Evolutionary conservation across 169 alveolate genomes (phyloP).

Genomic region (Eimeria zaria): DNA sequence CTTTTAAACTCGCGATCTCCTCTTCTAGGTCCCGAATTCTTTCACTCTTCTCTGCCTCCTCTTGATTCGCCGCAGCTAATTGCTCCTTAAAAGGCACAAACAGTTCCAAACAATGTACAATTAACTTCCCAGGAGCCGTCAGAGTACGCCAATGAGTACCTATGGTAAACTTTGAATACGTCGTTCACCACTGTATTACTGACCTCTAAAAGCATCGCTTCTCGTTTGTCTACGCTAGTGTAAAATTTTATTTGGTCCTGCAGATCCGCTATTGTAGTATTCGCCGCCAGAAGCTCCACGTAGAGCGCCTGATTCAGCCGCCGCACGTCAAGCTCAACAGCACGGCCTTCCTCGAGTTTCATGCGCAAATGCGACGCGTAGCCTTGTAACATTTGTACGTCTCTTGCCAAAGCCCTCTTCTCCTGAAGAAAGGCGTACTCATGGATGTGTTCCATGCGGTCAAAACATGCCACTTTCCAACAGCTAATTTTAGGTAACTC

Average conservation of each 20-base stretch:
- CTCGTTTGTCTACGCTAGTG: constrained; percentile 67
- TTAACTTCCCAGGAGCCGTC: neutral
- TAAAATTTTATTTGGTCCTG: constrained; percentile 60
- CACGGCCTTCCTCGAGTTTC: constrained; percentile 88
- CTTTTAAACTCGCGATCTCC: constrained; percentile 21
- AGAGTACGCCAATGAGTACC: constrained; percentile 65
- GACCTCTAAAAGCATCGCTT: constrained; percentile 64
- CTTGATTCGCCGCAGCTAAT: constrained; percentile 65
- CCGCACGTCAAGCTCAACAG: constrained; percentile 88
- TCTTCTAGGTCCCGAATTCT: constrained; percentile 50
- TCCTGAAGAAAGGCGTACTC: constrained; percentile 40
- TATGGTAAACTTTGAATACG: constrained; percentile 51
- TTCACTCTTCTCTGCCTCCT: constrained; percentile 66
- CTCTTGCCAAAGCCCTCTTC: constrained; percentile 86
- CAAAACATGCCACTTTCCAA: neutral
- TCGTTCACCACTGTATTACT: neutral
- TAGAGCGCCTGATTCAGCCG: constrained; percentile 87
- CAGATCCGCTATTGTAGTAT: constrained; percentile 64
- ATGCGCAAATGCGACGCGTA: constrained; percentile 86
- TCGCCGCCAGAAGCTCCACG: constrained; percentile 88
- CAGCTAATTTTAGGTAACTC: too few species aligned
- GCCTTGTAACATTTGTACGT: constrained; percentile 89
- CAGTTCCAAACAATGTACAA: neutral
- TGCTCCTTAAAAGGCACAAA: constrained; percentile 22
- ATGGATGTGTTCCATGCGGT: neutral